Conservation (phyloP, 2,329 filamentous ascomycete genomes). For the Delphinella strobiligena region DNA sequence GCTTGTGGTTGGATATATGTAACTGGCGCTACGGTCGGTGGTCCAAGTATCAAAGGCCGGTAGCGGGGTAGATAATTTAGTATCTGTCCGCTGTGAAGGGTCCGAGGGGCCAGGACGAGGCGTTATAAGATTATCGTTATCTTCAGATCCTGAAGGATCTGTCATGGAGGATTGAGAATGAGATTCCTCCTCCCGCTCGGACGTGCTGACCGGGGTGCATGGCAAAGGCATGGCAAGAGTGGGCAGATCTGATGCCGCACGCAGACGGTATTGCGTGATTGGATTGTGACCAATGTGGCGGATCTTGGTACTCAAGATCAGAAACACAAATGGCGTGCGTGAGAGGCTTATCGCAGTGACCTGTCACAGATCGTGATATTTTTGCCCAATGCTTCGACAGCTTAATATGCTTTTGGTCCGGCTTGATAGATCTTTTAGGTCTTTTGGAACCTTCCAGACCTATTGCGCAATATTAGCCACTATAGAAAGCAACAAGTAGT, state of each 20-base stretch:
- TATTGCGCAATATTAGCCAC: no score
- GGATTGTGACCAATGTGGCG: no score
- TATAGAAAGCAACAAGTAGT: no score
- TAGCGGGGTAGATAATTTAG: slow-evolving; percentile 12
- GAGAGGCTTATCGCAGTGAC: no score
- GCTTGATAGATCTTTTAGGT: no score
- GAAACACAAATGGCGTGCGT: no score
- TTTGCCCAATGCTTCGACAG: no score
- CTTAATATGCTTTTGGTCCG: no score
- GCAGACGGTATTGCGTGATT: neutral
- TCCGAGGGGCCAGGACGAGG: slow-evolving; percentile 21
- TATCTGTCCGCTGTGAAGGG: slow-evolving; percentile 16
- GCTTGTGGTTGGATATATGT: slow-evolving; percentile 10
- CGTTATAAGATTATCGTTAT: slow-evolving; percentile 20
- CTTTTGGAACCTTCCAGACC: no score
- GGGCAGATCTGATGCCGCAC: neutral
- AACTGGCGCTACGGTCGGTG: slow-evolving; percentile 7
- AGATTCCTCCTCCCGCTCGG: slow-evolving; percentile 14
- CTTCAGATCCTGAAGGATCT: slow-evolving; percentile 14
- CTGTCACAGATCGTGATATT: no score
- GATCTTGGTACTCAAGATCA: no score
- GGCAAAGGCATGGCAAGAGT: slow-evolving; percentile 14
- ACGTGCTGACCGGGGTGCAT: slow-evolving; percentile 22
- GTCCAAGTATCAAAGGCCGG: slow-evolving; percentile 8
- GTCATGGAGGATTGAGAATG: slow-evolving; percentile 11